Evolutionary conservation across 495 filamentous ascomycete genomes (phyloP), one percentile per base, ranked within the genome.

Genomic region (Xylona heveae): DNA sequence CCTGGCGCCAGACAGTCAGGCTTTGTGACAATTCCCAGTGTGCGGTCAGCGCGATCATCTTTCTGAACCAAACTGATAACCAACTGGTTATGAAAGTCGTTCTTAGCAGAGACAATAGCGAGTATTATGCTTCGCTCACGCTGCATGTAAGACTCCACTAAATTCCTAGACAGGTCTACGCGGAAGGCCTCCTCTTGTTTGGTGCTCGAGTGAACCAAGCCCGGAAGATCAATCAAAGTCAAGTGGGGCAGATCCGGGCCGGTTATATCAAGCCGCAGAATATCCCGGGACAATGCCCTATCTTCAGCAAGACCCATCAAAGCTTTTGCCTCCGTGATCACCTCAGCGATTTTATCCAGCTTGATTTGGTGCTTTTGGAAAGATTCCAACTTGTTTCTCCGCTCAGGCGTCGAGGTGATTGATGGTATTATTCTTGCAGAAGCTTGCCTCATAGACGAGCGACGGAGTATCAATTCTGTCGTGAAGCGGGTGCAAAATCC

Each of bases 181-280:
- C n/a, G n/a, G n/a, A n/a, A n/a, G n/a, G n/a, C n/a, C 27, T 58
- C 61, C 1, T 41, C 40, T 15, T 55, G 37, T 5, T 52, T 53
- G 2, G 53, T 64, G 0, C 40, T 49, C 0, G 59, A 47, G 17
- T 59, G 53, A 33, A 63, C 68, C 3, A 78, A 49, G 0, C 71
- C 70, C 0, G 75, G 73, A 6, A 78, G 54, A 37, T 78, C 73
- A 2, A 81, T 68, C 0, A 79, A 40, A 0, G 64, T 73, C 5
- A 81, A 48, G n/a, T 77, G 65, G 1, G 66, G 65, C 13, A 63
- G 43, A 15, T 56, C 49, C 0, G 74, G 74, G 0, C 65, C 67
- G 1, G 43, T 49, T 4, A 80, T 68, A 34, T 74, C 65, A 28
- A 83, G 50, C 27, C 64, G 62, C 1, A 81, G 54, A 3, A 78